A percentile compares a stretch with the other conserved stretches of the same genome.
These are phyloP conservation scores for Candida tibetensis DNA, from an alignment of 805 yeast genomes.

Conservation along the genomic window DNA sequence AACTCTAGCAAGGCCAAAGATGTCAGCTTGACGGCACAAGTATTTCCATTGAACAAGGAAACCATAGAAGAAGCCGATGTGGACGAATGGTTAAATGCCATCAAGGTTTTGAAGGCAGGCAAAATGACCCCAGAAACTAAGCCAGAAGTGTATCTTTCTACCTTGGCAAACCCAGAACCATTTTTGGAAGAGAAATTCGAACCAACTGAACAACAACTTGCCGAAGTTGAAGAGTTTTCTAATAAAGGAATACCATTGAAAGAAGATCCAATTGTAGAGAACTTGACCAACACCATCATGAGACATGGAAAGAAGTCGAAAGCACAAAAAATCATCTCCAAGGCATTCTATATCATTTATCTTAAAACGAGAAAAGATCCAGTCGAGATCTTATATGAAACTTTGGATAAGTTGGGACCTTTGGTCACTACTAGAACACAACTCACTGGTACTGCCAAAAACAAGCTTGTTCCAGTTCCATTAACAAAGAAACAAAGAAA, in stretches of 20 bases:
- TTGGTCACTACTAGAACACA: slow-evolving; percentile 72
- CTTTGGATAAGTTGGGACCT: slow-evolving; percentile 82
- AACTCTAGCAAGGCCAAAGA: slow-evolving; percentile 6
- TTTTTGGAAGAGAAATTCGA: slow-evolving; percentile 40
- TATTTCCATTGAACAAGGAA: slow-evolving; percentile 38
- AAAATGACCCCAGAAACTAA: slow-evolving; percentile 28
- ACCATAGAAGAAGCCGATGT: slow-evolving; percentile 37
- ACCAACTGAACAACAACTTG: slow-evolving; percentile 65
- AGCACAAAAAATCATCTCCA: slow-evolving; percentile 69
- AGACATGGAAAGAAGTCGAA: slow-evolving; percentile 81
- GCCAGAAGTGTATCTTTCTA: slow-evolving; percentile 38
- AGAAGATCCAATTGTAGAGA: slow-evolving; percentile 68
- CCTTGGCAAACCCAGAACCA: slow-evolving; percentile 37
- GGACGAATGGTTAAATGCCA: slow-evolving; percentile 48
- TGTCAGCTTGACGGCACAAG: slow-evolving; percentile 30
- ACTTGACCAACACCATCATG: slow-evolving; percentile 86
- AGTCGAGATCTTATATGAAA: slow-evolving; percentile 65
- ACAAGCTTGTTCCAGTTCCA: slow-evolving; percentile 77
- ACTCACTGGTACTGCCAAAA: slow-evolving; percentile 84
- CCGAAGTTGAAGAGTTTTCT: slow-evolving; percentile 50
- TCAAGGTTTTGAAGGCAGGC: slow-evolving; percentile 36
- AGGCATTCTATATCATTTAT: slow-evolving; percentile 77
- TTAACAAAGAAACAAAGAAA: slow-evolving; percentile 77
- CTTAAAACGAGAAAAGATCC: slow-evolving; percentile 78
- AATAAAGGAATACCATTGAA: slow-evolving; percentile 56